Conservation (phyloP, 2,329 filamentous ascomycete genomes). For the Aspergillus sergii region DNA sequence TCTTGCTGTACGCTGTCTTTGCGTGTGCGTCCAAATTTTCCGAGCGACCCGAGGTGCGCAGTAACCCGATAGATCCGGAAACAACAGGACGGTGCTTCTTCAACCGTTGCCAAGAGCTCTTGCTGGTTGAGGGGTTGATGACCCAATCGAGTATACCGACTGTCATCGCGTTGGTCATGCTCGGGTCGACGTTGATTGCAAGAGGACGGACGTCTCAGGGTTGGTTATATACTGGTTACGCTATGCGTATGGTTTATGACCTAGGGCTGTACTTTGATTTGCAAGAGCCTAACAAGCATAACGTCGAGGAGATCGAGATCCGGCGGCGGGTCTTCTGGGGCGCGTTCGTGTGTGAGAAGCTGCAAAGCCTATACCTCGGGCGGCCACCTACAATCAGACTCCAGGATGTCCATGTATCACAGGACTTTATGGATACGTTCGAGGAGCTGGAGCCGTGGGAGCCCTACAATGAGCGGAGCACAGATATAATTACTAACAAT, state of each 20-base stretch:
- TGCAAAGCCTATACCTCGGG: constrained; percentile 5
- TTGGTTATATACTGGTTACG: constrained; percentile 1
- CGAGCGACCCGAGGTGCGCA: too few species aligned
- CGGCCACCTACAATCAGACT: neutral
- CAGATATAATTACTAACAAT: too few species aligned
- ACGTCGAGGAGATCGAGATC: constrained; percentile 31
- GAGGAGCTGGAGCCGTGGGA: constrained; percentile 10
- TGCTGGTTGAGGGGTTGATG: too few species aligned
- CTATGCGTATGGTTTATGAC: neutral
- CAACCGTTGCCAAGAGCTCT: too few species aligned
- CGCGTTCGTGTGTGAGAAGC: constrained; percentile 46
- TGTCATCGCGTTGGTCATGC: too few species aligned
- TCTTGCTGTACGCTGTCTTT: too few species aligned
- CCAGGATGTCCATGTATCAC: neutral
- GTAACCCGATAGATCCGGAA: too few species aligned
- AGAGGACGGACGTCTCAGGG: constrained; percentile 14
- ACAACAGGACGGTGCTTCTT: too few species aligned
- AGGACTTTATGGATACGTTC: neutral
- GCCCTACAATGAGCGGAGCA: neutral
- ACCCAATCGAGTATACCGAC: too few species aligned
- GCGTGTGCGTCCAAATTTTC: too few species aligned
- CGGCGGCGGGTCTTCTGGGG: constrained; percentile 38
- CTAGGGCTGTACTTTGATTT: neutral
- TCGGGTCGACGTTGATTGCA: too few species aligned
- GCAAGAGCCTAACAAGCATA: neutral